phyloP scores from a whole-genome alignment of 2,329 filamentous ascomycete species.

The Alternaria arbusti region DNA sequence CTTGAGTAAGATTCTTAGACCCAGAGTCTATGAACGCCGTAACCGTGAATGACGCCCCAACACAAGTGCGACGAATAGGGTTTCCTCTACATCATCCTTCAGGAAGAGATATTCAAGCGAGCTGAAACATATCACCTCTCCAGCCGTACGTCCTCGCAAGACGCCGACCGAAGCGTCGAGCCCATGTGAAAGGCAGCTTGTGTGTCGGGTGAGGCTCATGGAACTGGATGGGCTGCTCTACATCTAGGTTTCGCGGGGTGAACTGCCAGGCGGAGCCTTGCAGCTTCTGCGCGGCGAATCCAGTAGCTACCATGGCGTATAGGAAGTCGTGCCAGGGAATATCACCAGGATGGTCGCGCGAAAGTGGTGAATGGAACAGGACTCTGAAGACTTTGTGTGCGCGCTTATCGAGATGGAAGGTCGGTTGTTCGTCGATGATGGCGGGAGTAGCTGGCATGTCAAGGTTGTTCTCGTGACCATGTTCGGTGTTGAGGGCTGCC shows the following conservation, averaged over 20 bases:
- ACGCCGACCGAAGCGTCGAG: constrained; percentile 58
- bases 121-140: constrained; percentile 24
- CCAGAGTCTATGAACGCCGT: not conserved
- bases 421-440: constrained; percentile 17
- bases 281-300: constrained; percentile 63
- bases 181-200: constrained; percentile 58
- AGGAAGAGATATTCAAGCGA: not conserved
- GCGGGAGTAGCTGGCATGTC: not conserved
- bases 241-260: constrained; percentile 51
- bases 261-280: constrained; percentile 69
- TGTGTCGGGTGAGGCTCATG: constrained; percentile 65
- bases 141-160: constrained; percentile 61
- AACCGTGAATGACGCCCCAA: not conserved
- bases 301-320: constrained; percentile 58
- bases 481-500: not conserved
- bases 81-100: not conserved
- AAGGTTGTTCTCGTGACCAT: not conserved
- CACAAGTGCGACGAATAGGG: not conserved
- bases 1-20: not conserved
- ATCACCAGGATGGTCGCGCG: constrained; percentile 54
- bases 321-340: constrained; percentile 62
- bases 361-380: constrained; percentile 49
- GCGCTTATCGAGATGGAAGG: constrained; percentile 32
- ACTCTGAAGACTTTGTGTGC: constrained; percentile 52
- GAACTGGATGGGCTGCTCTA: constrained; percentile 47